phyloP scores from a whole-genome alignment of 2,329 filamentous ascomycete genomes.

The Rhynchosporium secalis region DNA sequence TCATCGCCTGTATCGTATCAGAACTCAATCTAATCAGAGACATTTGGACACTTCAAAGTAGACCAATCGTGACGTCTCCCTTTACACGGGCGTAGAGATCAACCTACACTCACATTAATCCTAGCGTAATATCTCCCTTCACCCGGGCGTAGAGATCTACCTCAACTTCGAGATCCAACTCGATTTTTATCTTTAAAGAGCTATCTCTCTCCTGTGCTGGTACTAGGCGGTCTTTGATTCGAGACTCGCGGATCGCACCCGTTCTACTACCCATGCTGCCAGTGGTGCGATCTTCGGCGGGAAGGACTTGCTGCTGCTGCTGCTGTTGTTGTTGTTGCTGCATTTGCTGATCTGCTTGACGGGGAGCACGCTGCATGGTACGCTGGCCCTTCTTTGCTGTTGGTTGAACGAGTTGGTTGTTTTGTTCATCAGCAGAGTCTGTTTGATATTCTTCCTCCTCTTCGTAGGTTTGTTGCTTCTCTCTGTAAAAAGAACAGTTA shows the following conservation, averaged over 20 bases:
- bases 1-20: constrained; percentile 16
- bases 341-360: constrained; percentile 41
- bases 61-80: constrained; percentile 42
- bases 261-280: constrained; percentile 37
- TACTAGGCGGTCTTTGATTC: constrained; percentile 43
- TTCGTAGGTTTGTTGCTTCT: constrained; percentile 33
- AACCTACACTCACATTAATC: constrained; percentile 39
- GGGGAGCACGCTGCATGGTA: constrained; percentile 43
- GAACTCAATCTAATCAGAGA: constrained; percentile 6
- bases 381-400: constrained; percentile 31
- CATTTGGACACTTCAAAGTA: constrained; percentile 38
- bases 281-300: constrained; percentile 29
- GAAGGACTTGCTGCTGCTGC: constrained; percentile 32
- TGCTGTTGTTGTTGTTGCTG: constrained; percentile 38
- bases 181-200: constrained; percentile 45
- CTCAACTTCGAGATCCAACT: constrained; percentile 44
- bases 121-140: constrained; percentile 43
- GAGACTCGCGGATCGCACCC: constrained; percentile 40
- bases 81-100: constrained; percentile 40
- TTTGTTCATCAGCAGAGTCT: constrained; percentile 31
- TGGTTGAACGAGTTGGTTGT: constrained; percentile 22
- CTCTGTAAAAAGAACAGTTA: constrained; percentile 21
- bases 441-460: constrained; percentile 35
- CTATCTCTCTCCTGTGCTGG: constrained; percentile 42
- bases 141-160: constrained; percentile 44